These are phyloP conservation scores for Clonostachys rhizophaga DNA, from an alignment of 2,329 filamentous ascomycete genomes.

Conservation along the genomic window DNA sequence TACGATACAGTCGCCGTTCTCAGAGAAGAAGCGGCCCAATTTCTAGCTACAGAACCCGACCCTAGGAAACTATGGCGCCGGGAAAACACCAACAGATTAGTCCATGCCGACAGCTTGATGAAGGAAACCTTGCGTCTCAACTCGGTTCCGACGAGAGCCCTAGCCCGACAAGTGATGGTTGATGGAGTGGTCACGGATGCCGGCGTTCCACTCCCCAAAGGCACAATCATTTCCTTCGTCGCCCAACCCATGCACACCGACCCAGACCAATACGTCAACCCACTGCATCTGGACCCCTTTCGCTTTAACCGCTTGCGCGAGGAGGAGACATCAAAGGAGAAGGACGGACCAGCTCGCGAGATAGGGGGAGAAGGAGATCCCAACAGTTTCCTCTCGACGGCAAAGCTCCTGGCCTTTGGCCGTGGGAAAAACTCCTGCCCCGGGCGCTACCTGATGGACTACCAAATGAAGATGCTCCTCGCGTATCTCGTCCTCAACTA, in stretches of 20 bases:
- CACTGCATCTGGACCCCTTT: conserved; percentile 32
- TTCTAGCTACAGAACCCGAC: conserved; percentile 15
- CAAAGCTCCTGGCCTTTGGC: conserved; percentile 26
- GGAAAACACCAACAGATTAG: conserved; percentile 25
- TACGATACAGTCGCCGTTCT: conserved; percentile 27
- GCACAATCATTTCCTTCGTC: conserved; percentile 23
- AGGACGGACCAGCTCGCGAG: not conserved
- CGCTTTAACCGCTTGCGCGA: conserved; percentile 23
- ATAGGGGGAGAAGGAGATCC: not conserved
- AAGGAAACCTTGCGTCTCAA: conserved; percentile 29
- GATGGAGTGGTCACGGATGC: conserved; percentile 21
- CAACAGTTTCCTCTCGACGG: conserved; percentile 19
- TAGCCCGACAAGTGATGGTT: conserved; percentile 15
- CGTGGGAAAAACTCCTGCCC: conserved; percentile 31
- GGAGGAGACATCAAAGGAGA: not conserved
- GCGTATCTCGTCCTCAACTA: conserved; percentile 22
- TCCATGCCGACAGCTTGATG: conserved; percentile 30
- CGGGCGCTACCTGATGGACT: conserved; percentile 29
- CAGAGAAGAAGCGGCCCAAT: conserved; percentile 25
- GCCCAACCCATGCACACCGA: conserved; percentile 22
- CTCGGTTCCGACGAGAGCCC: conserved; percentile 9
- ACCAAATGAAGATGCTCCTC: conserved; percentile 29
- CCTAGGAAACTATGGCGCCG: conserved; percentile 27
- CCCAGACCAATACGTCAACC: conserved; percentile 20
- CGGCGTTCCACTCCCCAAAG: conserved; percentile 22